Evolutionary conservation across 2,329 filamentous ascomycete species (phyloP), one percentile per base, ranked within the genome.

Genomic region (Nectriaceae sp.): DNA sequence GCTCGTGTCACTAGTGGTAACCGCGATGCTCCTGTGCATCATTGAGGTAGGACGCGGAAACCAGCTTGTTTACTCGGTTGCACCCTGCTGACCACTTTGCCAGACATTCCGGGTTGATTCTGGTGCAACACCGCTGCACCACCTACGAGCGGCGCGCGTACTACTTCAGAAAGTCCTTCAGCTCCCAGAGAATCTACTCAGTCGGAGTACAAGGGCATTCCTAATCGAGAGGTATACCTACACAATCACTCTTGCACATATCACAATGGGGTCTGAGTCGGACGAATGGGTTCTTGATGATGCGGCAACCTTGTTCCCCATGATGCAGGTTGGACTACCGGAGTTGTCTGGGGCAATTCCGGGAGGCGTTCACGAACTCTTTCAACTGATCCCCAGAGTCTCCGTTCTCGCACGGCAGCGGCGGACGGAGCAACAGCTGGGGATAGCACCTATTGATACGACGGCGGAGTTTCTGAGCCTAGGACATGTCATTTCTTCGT

Each of bases 231-330:
- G 43, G 11, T 46, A 46, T 21, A 38, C 35, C 6, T 46, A 46
- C 26, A 40, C 43, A 15, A 46, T 46, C 22, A 46, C 43, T 15
- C 37, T 46, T 5, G 43, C 35, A 24, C 43, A 46, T 24, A 31
- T 46, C 5, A 40, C 43, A 5, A 46, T 46, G 43, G 43, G 43
- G 5, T 3, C 43, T 2, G 43, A 46, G 26, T 40, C 43, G 4
- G 43, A 46, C 18, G 36, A 40, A n/a, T 46, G 43, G 43, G 43
- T 46, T 4, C 11, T 46, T 4, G 18, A 40, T 4, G 43, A 46
- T 16, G 20, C 26, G 5, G 24, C 37, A 13, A 3, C 19, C 13
- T n/a, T 46, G 3, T 46, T 46, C 13, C 43, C 43, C 1, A 21
- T 22, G 4, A 46, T 40, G 18, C 35, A 24, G 22, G 18, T 2